phyloP scores from a whole-genome alignment of 192 early-diverging fungal genomes.

The Piromyces finnis region DNA sequence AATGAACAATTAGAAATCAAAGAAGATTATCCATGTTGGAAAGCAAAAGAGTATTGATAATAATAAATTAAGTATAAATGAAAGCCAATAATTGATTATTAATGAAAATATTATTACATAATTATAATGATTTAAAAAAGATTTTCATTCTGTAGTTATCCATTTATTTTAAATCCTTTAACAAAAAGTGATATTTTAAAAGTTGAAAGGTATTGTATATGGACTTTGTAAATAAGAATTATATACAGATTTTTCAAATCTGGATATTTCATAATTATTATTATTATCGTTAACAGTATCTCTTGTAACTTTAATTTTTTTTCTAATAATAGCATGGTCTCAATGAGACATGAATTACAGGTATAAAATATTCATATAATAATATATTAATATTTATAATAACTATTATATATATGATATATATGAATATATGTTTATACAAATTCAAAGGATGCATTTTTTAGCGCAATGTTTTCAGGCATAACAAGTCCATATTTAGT shows the following conservation, averaged over 20 bases:
- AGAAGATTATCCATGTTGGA: slow-evolving; percentile 55
- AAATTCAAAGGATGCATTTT: slow-evolving; percentile 68
- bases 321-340: neutral
- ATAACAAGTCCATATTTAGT: slow-evolving; percentile 57
- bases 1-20: slow-evolving; percentile 57
- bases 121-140: neutral
- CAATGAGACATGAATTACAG: slow-evolving; percentile 1
- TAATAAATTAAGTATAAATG: too few species aligned
- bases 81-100: too few species aligned
- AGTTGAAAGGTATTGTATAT: slow-evolving; percentile 42
- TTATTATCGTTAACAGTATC: too few species aligned
- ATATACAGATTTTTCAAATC: too few species aligned
- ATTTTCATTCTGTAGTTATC: slow-evolving; percentile 58
- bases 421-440: too few species aligned
- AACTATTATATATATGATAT: too few species aligned
- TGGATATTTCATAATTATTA: too few species aligned
- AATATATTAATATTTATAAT: neutral
- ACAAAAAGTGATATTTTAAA: slow-evolving; percentile 59
- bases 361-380: slow-evolving; percentile 16
- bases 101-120: too few species aligned
- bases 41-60: slow-evolving; percentile 22
- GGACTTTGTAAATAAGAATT: too few species aligned
- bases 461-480: slow-evolving; percentile 53
- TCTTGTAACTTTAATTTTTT: too few species aligned
- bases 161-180: slow-evolving; percentile 48